Conservation (phyloP, 257 asterid genomes). For the Solanum chilense region DNA sequence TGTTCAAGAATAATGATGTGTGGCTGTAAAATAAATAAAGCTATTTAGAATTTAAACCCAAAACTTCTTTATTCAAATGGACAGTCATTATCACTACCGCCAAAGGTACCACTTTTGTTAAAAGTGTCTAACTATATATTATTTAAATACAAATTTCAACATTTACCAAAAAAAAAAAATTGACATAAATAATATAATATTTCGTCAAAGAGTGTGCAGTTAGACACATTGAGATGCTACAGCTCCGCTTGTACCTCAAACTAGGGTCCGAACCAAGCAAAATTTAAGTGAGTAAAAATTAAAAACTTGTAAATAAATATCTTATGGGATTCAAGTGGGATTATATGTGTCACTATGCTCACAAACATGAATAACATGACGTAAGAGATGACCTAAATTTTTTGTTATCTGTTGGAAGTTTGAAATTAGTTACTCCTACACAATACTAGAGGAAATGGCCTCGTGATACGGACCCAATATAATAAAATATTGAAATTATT, state of each 20-base stretch:
- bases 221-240: background rate
- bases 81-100: no score
- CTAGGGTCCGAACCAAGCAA: background rate
- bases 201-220: rapidly evolving
- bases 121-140: no score
- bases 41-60: no score
- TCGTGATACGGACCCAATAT: no score
- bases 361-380: background rate
- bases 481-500: no score
- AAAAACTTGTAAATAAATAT: no score
- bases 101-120: background rate
- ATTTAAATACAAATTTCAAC: no score
- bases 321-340: background rate
- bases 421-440: background rate
- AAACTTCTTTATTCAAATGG: background rate
- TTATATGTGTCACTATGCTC: background rate
- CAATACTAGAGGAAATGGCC: no score
- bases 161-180: no score
- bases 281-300: background rate
- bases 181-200: no score
- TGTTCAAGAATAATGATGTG: no score
- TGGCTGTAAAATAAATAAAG: no score
- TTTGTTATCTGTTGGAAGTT: background rate
- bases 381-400: background rate
- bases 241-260: background rate